These are phyloP conservation scores for Brasenia schreberi DNA, from an alignment of 164 flowering plant genomes.

Conservation along the genomic window DNA sequence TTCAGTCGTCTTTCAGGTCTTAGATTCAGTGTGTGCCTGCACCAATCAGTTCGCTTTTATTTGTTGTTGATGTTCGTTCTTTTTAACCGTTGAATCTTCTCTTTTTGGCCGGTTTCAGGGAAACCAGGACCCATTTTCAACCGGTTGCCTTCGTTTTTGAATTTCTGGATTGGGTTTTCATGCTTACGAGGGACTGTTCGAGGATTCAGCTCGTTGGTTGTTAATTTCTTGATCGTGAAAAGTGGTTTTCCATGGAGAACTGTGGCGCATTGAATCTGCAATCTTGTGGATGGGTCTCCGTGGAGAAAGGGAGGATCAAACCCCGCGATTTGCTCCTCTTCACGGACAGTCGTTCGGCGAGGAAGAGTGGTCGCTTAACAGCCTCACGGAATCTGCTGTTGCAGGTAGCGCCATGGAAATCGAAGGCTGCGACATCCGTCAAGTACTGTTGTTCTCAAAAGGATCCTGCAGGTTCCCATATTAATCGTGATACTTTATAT, in stretches of 20 bases:
- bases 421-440: background rate
- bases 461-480: constrained; percentile 32
- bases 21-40: too few relatives aligned
- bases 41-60: too few relatives aligned
- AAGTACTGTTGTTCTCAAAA: constrained; percentile 37
- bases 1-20: too few relatives aligned
- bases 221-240: background rate
- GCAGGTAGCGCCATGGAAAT: constrained; percentile 2
- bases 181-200: too few relatives aligned
- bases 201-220: background rate
- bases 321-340: constrained; percentile 16
- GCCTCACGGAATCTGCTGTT: constrained; percentile 11
- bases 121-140: too few relatives aligned
- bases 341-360: constrained; percentile 7
- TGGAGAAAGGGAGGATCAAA: constrained; percentile 16
- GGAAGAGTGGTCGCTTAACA: constrained; percentile 10
- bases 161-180: too few relatives aligned
- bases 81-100: too few relatives aligned
- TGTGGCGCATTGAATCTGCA: constrained; percentile 18
- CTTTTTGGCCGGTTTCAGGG: too few relatives aligned
- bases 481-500: background rate
- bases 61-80: too few relatives aligned
- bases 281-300: constrained; percentile 16
- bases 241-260: constrained; percentile 24
- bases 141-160: too few relatives aligned